Percentiles rank a stretch among this genome's conserved stretches.
phyloP scores from a whole-genome alignment of 352 stramenopile genomes.

The Globisporangium takayamanum region DNA sequence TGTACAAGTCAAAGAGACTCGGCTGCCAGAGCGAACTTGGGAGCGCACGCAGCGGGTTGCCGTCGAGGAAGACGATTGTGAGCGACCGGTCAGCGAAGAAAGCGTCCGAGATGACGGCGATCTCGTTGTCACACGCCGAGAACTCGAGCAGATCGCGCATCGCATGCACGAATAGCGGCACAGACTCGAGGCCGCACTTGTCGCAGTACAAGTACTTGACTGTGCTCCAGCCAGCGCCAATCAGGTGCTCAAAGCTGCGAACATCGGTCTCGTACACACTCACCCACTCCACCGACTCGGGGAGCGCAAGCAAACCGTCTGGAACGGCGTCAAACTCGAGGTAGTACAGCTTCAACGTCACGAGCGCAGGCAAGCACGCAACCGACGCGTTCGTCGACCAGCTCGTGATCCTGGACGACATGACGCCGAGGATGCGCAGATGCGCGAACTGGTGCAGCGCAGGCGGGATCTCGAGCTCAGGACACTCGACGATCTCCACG shows the following conservation, averaged over 20 bases:
- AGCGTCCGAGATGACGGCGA: not conserved
- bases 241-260: not conserved
- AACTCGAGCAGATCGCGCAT: slow-evolving; percentile 6
- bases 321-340: slow-evolving; percentile 3
- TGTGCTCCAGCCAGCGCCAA: slow-evolving; percentile 1
- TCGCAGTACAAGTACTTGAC: slow-evolving; percentile 14
- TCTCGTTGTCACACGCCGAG: slow-evolving; percentile 8
- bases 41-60: slow-evolving; percentile 1
- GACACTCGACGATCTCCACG: slow-evolving; percentile 2
- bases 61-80: slow-evolving; percentile 7
- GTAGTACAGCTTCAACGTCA: slow-evolving; percentile 3
- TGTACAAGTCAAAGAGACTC: slow-evolving; percentile 12
- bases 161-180: not conserved
- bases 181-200: not conserved
- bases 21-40: slow-evolving; percentile 3
- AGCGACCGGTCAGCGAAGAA: slow-evolving; percentile 1
- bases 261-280: slow-evolving; percentile 5
- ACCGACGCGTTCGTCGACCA: slow-evolving; percentile 5
- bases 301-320: slow-evolving; percentile 1
- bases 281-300: slow-evolving; percentile 6
- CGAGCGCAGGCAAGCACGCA: slow-evolving; percentile 1
- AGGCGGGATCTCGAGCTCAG: slow-evolving; percentile 4
- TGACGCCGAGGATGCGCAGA: slow-evolving; percentile 1
- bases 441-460: slow-evolving; percentile 3
- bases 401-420: not conserved